phyloP scores from a whole-genome alignment of 305 asterid genomes.

The Striga hermonthica region DNA sequence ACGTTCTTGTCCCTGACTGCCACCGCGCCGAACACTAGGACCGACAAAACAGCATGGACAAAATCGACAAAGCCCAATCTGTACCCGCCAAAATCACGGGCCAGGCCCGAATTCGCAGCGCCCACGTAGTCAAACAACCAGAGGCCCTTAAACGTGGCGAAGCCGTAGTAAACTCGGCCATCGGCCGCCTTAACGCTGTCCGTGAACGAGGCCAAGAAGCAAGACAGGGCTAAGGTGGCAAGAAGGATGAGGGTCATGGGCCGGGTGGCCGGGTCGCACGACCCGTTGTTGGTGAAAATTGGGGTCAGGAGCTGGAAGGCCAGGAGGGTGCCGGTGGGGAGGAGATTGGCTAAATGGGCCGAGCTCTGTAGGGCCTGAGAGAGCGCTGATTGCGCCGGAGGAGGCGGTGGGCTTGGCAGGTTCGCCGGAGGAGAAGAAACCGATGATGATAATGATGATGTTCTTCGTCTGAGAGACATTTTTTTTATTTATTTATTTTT shows the following conservation, averaged over 20 bases:
- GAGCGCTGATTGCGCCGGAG: constrained; percentile 32
- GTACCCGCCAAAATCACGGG: constrained; percentile 41
- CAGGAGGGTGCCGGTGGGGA: constrained; percentile 75
- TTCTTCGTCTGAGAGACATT: constrained; percentile 27
- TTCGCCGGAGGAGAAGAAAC: constrained; percentile 6
- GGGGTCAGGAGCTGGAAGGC: constrained; percentile 79
- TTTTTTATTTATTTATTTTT: not conserved
- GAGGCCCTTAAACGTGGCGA: constrained; percentile 56
- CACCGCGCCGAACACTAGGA: constrained; percentile 58
- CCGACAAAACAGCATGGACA: constrained; percentile 53
- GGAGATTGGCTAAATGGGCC: constrained; percentile 72
- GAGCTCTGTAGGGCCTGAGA: constrained; percentile 52
- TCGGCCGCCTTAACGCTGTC: constrained; percentile 53
- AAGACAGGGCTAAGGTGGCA: constrained; percentile 40
- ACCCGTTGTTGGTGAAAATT: constrained; percentile 56
- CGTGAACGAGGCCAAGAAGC: constrained; percentile 65
- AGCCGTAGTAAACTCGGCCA: constrained; percentile 57
- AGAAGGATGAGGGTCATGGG: constrained; percentile 49
- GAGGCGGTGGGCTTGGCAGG: not conserved
- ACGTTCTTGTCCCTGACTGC: constrained; percentile 67
- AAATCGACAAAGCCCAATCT: constrained; percentile 45
- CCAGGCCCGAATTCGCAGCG: constrained; percentile 32
- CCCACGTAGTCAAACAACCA: constrained; percentile 51
- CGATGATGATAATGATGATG: constrained; percentile 24
- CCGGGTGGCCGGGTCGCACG: constrained; percentile 41